Percentiles rank a stretch among this genome's conserved stretches.
phyloP scores from a whole-genome alignment of 148 eudicot species.

The Cornus kousa region DNA sequence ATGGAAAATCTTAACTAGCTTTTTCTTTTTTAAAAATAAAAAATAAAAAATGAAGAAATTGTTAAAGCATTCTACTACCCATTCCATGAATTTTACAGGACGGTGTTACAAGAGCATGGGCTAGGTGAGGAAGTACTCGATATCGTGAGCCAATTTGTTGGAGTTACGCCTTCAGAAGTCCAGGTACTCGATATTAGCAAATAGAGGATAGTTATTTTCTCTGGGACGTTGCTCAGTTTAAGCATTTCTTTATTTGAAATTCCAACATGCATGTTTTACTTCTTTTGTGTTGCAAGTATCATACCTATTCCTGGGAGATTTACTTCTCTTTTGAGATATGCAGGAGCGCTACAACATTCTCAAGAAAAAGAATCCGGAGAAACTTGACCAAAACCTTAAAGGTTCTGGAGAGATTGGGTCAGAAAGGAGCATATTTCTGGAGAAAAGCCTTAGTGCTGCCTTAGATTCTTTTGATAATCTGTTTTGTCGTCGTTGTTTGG shows the following conservation, averaged over 20 bases:
- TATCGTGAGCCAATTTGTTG: conserved; percentile 55
- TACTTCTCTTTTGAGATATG: conserved; percentile 19
- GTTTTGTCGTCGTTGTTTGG: conserved; percentile 98
- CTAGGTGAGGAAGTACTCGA: conserved; percentile 55
- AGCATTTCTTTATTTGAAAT: not conserved
- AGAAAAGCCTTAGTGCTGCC: conserved; percentile 67
- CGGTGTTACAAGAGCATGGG: conserved; percentile 68
- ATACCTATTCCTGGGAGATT: not conserved
- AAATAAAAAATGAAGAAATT: not conserved
- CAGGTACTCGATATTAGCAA: conserved; percentile 38
- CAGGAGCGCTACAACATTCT: conserved; percentile 73
- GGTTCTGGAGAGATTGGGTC: conserved; percentile 19
- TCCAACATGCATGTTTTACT: conserved; percentile 1
- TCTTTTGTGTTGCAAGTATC: not conserved
- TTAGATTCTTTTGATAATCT: conserved; percentile 87
- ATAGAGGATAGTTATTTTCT: not conserved
- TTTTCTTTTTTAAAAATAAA: too few species aligned
- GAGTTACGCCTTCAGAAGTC: conserved; percentile 63
- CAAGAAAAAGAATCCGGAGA: conserved; percentile 40
- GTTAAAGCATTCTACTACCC: not conserved
- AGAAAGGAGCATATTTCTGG: conserved; percentile 36
- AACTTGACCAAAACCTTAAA: conserved; percentile 14
- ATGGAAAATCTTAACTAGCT: too few species aligned
- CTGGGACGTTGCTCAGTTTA: not conserved
- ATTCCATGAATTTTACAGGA: conserved; percentile 38